Evolutionary conservation across 441 rosid species (phyloP).

Genomic region (Adansonia grandidieri): DNA sequence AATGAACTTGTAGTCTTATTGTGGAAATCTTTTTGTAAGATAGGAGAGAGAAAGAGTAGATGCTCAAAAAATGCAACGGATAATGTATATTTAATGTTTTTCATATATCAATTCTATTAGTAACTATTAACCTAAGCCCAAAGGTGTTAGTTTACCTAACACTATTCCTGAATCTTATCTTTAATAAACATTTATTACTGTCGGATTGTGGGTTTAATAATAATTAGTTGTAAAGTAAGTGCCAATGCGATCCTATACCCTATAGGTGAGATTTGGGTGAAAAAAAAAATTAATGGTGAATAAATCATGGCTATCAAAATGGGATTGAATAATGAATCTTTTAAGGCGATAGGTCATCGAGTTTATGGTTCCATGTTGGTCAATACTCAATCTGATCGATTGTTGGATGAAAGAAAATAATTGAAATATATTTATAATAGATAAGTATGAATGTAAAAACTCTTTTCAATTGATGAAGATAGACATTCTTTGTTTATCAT

Average conservation of each 20-base stretch:
- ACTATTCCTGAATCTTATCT: background rate
- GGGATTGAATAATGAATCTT: no score
- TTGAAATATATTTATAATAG: no score
- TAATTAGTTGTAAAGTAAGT: background rate
- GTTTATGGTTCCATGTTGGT: background rate
- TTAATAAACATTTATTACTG: background rate
- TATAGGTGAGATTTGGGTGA: background rate
- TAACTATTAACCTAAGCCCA: background rate
- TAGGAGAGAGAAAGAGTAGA: background rate
- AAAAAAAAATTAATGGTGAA: background rate
- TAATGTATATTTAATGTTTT: background rate
- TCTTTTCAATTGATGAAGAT: no score
- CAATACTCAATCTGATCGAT: background rate
- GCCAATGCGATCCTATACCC: background rate
- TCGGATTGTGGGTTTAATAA: background rate
- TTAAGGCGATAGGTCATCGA: no score
- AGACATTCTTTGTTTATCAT: no score
- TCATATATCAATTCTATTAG: background rate
- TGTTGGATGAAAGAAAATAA: background rate
- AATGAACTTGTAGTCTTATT: background rate
- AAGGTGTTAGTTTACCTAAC: conserved; percentile 6
- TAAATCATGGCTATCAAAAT: background rate
- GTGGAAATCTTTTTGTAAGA: background rate
- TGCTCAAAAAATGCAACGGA: background rate
- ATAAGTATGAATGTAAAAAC: no score